These are phyloP conservation scores for Mycena citricolor DNA, from an alignment of 1,284 basidiomycete genomes.

Conservation along the genomic window DNA sequence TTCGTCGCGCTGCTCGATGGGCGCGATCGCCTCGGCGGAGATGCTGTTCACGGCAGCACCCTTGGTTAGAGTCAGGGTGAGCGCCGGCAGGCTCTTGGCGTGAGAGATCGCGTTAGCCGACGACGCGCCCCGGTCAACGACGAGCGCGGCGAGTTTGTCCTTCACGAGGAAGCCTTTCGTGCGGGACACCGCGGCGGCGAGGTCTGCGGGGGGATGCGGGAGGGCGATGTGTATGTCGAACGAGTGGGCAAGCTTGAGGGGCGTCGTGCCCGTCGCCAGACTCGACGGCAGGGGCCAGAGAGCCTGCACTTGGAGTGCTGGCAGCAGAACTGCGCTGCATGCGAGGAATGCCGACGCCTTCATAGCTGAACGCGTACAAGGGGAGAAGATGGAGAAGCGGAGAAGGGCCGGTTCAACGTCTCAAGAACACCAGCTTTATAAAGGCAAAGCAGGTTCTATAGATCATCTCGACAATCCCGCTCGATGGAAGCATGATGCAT, in stretches of 20 bases:
- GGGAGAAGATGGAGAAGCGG: no score
- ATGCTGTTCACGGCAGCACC: constrained; percentile 41
- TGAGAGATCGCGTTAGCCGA: constrained; percentile 31
- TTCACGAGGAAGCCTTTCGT: constrained; percentile 38
- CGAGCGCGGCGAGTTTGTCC: constrained; percentile 44
- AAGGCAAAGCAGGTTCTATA: no score
- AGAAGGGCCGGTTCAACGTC: no score
- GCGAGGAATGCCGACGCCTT: no score
- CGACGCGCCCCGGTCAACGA: constrained; percentile 51
- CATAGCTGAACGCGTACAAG: no score
- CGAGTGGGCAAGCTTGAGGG: constrained; percentile 32
- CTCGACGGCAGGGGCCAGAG: constrained; percentile 40
- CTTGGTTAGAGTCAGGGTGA: constrained; percentile 43
- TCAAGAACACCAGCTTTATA: no score
- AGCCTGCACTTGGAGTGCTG: no score
- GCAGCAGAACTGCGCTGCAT: no score
- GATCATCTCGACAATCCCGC: no score
- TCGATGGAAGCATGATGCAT: no score
- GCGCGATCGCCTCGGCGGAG: constrained; percentile 53
- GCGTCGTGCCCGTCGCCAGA: constrained; percentile 30
- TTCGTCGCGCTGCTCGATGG: constrained; percentile 60
- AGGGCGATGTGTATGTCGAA: constrained; percentile 43
- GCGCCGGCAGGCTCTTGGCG: constrained; percentile 31
- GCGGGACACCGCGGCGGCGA: constrained; percentile 43
- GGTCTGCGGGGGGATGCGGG: constrained; percentile 42